Base-by-base conservation (phyloP, 768 basidiomycete species). In the Pluteus cervinus region DNA sequence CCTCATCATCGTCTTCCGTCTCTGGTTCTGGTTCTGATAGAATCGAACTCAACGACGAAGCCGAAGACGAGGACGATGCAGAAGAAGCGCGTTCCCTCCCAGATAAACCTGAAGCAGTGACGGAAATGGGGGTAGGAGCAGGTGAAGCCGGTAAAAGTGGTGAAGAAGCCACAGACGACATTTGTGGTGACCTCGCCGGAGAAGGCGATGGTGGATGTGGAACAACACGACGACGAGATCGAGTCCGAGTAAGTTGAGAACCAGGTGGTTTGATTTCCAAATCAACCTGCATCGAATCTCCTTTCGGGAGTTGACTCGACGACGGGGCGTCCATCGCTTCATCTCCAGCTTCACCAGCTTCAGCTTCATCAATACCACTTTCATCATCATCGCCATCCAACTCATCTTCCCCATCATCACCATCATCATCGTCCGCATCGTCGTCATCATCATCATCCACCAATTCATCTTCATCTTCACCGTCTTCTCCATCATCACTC, bases 11-110 rank as follows among this genome's bases (percentile, higher is more conserved):
- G 21, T 31, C 30, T 15, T 23, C 29, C 8, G n/a, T n/a, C n/a
- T n/a, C n/a, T n/a, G n/a, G n/a, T n/a, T n/a, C n/a, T n/a, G n/a
- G n/a, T n/a, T n/a, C n/a, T n/a, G n/a, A n/a, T n/a, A n/a, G n/a
- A n/a, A n/a, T n/a, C 17, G 21, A 4, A 11, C 17, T 31, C 20
- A 23, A 32, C 30, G 9, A 24, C 6, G 45, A 47, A n/a, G 48
- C 41, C 2, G 52, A 44, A 23, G 45, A 36, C 5, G 54, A 47
- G 4, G 47, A 40, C 1, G 55, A 54, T 4, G 53, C 29, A 2
- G 51, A 50, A 14, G 40, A 41, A 10, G 26, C 26, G 26, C 26
- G 9, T 28, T 9, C 9, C 9, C 14, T 28, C 14, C 9, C 26
- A 14, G 14, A 9, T 9, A 9, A 14, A 9, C 9, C 9, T 28